Conservation (phyloP, 148 eudicot genomes). For the Camellia granthamiana region DNA sequence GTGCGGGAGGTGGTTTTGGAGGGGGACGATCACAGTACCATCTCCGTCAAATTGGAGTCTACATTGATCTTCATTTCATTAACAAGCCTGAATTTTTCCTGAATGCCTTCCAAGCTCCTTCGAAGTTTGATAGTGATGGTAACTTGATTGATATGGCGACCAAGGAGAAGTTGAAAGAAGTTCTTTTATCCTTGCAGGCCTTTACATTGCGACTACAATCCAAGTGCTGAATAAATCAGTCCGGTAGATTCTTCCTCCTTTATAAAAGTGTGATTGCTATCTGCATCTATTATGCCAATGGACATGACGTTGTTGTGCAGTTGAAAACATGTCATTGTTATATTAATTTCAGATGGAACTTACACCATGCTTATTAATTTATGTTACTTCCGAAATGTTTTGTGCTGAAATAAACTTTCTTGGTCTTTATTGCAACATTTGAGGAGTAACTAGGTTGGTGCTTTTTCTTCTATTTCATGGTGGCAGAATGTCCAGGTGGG, state of each 20-base stretch:
- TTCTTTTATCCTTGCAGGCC: constrained; percentile 56
- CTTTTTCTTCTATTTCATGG: background rate
- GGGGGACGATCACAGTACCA: constrained; percentile 75
- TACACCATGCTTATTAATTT: no score
- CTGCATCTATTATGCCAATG: constrained; percentile 10
- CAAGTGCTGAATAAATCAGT: constrained; percentile 7
- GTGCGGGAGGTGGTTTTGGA: constrained; percentile 66
- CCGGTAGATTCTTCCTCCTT: background rate
- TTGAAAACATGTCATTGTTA: background rate
- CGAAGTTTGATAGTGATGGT: constrained; percentile 69
- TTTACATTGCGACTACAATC: constrained; percentile 58
- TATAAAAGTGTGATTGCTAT: no score
- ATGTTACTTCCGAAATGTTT: background rate
- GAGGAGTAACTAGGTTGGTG: background rate
- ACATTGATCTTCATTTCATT: constrained; percentile 76
- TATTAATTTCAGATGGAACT: background rate
- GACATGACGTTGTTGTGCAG: background rate
- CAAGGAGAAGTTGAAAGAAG: constrained; percentile 44
- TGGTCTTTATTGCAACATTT: background rate
- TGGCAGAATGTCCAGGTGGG: no score
- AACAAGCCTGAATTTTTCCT: constrained; percentile 86
- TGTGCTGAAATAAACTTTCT: background rate
- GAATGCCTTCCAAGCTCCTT: constrained; percentile 54
- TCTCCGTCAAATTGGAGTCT: constrained; percentile 82
- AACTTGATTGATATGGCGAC: constrained; percentile 59